phyloP scores from a whole-genome alignment of 148 eudicot species.

The Silene uniflora region DNA sequence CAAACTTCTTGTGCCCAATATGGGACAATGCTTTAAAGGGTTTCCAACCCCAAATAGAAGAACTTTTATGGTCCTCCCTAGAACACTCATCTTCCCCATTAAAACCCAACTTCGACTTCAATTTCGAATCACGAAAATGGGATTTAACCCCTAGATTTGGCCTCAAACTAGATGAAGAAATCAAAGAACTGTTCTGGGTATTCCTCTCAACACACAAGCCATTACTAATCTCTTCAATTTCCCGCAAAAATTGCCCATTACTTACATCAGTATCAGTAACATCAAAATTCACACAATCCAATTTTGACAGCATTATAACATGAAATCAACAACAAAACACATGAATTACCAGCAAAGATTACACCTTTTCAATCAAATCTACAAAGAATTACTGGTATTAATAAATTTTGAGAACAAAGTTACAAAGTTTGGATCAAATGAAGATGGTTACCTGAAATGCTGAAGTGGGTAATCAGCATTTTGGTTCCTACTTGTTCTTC shows the following conservation, averaged over 20 bases:
- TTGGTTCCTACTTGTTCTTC: background rate
- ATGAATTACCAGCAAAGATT: slow-evolving; percentile 17
- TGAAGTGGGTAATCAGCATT: background rate
- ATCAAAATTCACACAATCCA: slow-evolving; percentile 30
- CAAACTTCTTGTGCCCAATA: slow-evolving; percentile 36
- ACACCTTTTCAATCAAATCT: slow-evolving; percentile 13
- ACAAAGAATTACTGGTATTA: background rate
- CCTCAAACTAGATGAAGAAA: background rate
- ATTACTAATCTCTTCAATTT: slow-evolving; percentile 67
- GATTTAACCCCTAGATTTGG: slow-evolving; percentile 9
- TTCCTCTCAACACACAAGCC: slow-evolving; percentile 49
- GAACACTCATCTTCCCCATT: slow-evolving; percentile 23
- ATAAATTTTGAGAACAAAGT: background rate
- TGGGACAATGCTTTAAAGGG: slow-evolving; percentile 62
- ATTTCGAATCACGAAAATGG: slow-evolving; percentile 17
- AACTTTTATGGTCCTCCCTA: slow-evolving; percentile 36
- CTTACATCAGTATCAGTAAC: slow-evolving; percentile 25
- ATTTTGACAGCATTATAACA: slow-evolving; percentile 31
- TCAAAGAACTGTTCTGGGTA: slow-evolving; percentile 29
- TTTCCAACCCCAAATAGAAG: slow-evolving; percentile 71
- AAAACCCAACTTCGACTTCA: slow-evolving; percentile 24
- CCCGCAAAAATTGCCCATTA: slow-evolving; percentile 55
- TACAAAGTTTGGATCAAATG: slow-evolving; percentile 10
- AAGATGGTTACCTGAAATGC: slow-evolving; percentile 28
- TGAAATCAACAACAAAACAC: slow-evolving; percentile 11